Evolutionary conservation across 2,329 filamentous ascomycete genomes (phyloP), one percentile per base, ranked within the genome.

Genomic region (Penicillium sp.): DNA sequence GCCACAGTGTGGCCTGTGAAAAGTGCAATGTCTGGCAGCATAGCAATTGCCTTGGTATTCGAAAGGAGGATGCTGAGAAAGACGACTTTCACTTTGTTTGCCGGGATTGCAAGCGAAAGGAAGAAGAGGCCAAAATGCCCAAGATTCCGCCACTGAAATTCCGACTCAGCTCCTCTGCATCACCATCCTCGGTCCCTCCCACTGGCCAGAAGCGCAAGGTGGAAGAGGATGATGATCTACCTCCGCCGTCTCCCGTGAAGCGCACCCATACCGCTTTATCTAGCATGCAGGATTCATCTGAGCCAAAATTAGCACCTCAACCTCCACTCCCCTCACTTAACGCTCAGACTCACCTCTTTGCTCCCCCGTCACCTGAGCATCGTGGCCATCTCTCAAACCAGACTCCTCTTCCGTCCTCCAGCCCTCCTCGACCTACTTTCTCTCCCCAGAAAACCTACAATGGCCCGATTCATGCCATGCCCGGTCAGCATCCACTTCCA

Each of bases 21-120:
- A 81, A 75, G 50, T 98, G 92, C 70, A 93, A 83, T 58, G 82
- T 94, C 32, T 98, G 92, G 92, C 90, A 96, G 61, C 92, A 98
- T 59, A 94, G 88, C 71, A 86, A 84, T 54, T 98, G 92, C 58
- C 76, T 95, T 42, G 83, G 82, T 27, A 84, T 96, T 47, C 76
- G 77, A 30, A 77, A 93, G 53, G 69, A 75, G 42, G 84, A 89
- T 45, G 89, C 88, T 0, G 90, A 95, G 48, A 74, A 80, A 31
- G 79, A 86, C 1, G 85, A 93, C 49, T 96, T 96, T 55, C 80
- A 85, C 44, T 95, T 95, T 56, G 65, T 95, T 48, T 96, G 90
- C 67, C 70, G 70, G 22, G 79, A 82, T 32, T 98, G 92, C 68
- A 79, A 77, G 51, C 79, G 75, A 11, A 81, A 79, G 41, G 77